Base-by-base conservation (phyloP, 2,329 filamentous ascomycete species). In the Fusarium camptoceras region DNA sequence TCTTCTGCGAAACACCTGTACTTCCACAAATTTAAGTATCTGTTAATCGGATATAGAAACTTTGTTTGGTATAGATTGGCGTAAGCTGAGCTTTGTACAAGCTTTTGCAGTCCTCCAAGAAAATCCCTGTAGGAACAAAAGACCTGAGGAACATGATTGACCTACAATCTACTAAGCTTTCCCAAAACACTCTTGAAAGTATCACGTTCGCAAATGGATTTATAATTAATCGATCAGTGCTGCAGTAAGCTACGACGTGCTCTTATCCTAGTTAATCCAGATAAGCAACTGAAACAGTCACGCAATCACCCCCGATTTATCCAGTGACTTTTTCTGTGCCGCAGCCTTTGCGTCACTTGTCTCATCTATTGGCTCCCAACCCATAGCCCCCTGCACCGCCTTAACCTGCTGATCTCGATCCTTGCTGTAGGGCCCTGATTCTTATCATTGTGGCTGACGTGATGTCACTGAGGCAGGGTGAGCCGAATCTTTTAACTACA, bases 381-480 rank as follows among this genome's bases (percentile, higher is more conserved):
- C 18, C 34, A 48, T 8, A 31, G 24, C 34, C 60, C 27, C 54
- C n/a, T 37, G 41, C 37, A 65, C 25, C 58, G 62, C 60, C 59
- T 28, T 30, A 42, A 8, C 10, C 34, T 41, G 24, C 22, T 42
- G 49, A 53, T 34, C 49, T 22, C 14, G 16, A 43, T 56, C 22
- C 34, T 47, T 11, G 8, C 7, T 24, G 20, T 10, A n/a, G 18
- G 24, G 22, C 24, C 9, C 9, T 27, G 5, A 8, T 3, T 53
- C 34, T 53, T 53, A 49, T 41, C 47, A 12, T 15, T n/a, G 39
- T 51, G 39, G 61, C 44, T 64, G 51, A 64, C 61, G 44, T 64
- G 51, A 64, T 53, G 49, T 53, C 24, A 53, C 34, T 37, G 8
- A n/a, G n/a, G 10, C 16, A 20, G 14, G 2, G 18, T 37, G 34